Percentiles rank a stretch among this genome's conserved stretches.
Evolutionary conservation across 1,284 basidiomycete species (phyloP).

Genomic region (Trichosporon faecale): DNA sequence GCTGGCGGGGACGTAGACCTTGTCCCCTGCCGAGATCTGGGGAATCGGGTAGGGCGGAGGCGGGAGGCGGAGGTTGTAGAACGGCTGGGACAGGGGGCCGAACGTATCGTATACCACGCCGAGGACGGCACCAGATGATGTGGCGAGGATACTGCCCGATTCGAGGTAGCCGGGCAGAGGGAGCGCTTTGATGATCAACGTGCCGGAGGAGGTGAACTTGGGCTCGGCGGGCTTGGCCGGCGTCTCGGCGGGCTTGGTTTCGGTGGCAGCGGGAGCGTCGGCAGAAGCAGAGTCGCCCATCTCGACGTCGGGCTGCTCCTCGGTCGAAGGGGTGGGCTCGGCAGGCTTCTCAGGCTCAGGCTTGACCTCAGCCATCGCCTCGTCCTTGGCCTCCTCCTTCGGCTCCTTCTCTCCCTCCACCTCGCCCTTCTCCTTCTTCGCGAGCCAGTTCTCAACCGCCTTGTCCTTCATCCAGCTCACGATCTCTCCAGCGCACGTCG

Average conservation of each 20-base stretch:
- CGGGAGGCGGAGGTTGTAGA: constrained; percentile 53
- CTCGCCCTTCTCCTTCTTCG: constrained; percentile 21
- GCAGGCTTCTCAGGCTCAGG: neutral
- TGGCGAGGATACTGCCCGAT: constrained; percentile 56
- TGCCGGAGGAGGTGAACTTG: constrained; percentile 48
- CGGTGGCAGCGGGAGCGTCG: neutral
- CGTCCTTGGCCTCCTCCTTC: constrained; percentile 25
- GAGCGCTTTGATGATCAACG: constrained; percentile 52
- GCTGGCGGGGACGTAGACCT: constrained; percentile 54
- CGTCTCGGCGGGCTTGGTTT: neutral
- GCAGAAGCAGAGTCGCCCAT: constrained; percentile 1
- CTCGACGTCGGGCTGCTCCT: neutral
- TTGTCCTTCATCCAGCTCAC: constrained; percentile 51
- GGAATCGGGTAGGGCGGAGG: constrained; percentile 49
- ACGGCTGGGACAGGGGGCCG: constrained; percentile 57
- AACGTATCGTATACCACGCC: constrained; percentile 59
- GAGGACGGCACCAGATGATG: constrained; percentile 55
- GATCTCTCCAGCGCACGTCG: constrained; percentile 52
- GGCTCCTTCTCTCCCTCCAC: neutral
- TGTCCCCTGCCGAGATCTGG: constrained; percentile 22
- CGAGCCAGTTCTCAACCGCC: constrained; percentile 42
- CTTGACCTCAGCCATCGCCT: neutral
- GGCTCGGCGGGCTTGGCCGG: constrained; percentile 24
- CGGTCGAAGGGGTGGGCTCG: no score
- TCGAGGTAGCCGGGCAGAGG: constrained; percentile 52